phyloP scores from a whole-genome alignment of 768 basidiomycete species.

The Erythrobasidium yunnanense region DNA sequence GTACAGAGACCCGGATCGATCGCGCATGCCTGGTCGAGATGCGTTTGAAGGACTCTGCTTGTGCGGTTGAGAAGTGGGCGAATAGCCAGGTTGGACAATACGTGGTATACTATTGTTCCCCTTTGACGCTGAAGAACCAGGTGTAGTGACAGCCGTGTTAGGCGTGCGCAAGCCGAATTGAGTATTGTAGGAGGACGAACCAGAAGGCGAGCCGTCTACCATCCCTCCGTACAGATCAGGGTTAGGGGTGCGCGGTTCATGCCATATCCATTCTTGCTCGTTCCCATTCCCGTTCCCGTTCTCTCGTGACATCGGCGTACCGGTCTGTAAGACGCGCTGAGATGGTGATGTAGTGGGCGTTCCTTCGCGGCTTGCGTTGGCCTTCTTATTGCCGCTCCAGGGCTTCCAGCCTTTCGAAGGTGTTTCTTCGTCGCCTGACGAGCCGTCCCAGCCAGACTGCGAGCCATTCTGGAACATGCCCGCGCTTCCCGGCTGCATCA shows the following conservation, averaged over 20 bases:
- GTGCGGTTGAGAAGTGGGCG: background rate
- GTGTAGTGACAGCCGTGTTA: too few relatives aligned
- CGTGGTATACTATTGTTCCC: too few relatives aligned
- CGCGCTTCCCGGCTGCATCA: too few relatives aligned
- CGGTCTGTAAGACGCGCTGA: background rate
- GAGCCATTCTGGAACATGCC: background rate
- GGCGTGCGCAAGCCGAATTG: too few relatives aligned
- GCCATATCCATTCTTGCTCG: background rate
- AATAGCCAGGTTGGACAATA: background rate
- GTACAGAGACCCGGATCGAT: conserved; percentile 6
- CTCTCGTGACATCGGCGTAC: background rate
- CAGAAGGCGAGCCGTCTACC: background rate
- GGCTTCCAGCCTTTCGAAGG: background rate
- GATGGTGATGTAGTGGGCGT: background rate
- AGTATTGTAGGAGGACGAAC: background rate
- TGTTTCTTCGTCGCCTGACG: background rate
- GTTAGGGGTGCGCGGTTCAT: background rate
- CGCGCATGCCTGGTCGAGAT: background rate
- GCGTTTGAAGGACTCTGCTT: background rate
- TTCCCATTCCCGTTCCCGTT: background rate
- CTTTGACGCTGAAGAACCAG: too few relatives aligned
- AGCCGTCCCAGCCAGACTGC: background rate
- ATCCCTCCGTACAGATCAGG: background rate
- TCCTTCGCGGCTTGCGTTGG: background rate
- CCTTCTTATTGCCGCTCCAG: background rate